These are phyloP conservation scores for Candida adriatica DNA, from an alignment of 805 yeast genomes.

Conservation along the genomic window DNA sequence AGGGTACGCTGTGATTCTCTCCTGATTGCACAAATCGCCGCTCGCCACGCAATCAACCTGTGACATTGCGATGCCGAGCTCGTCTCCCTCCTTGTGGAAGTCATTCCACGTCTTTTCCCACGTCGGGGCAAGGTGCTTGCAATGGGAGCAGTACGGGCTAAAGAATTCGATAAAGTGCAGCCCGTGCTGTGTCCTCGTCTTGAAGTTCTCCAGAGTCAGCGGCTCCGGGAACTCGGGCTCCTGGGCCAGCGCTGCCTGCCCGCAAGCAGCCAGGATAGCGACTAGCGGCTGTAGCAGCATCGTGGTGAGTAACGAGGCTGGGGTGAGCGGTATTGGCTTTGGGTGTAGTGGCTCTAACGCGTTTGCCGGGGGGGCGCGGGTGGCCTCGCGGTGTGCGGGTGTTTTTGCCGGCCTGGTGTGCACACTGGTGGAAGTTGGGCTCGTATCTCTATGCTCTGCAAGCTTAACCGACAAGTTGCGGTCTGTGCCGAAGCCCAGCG, in stretches of 20 bases:
- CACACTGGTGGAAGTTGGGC: no score
- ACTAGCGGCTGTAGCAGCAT: no score
- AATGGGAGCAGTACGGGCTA: slow-evolving; percentile 87
- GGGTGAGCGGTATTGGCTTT: no score
- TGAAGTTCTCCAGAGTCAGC: slow-evolving; percentile 45
- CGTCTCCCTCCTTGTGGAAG: slow-evolving; percentile 38
- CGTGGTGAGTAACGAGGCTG: no score
- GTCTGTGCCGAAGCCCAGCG: no score
- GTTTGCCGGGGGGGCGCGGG: no score
- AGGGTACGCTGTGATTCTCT: slow-evolving; percentile 64
- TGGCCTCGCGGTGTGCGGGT: no score
- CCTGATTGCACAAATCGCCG: slow-evolving; percentile 78
- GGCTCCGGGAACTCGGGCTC: slow-evolving; percentile 36
- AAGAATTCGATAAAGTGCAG: slow-evolving; percentile 79
- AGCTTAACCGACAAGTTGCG: no score
- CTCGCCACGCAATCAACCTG: slow-evolving; percentile 83
- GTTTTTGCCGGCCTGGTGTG: no score
- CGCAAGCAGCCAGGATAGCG: neutral
- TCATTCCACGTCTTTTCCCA: slow-evolving; percentile 66
- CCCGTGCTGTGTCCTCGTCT: slow-evolving; percentile 39
- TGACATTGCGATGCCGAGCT: slow-evolving; percentile 45
- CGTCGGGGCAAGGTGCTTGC: slow-evolving; percentile 68
- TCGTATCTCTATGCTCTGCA: no score
- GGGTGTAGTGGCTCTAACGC: neutral
- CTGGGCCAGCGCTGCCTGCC: neutral